Base-by-base conservation (phyloP, 2,329 filamentous ascomycete species). In the Pseudocercospora cruenta region DNA sequence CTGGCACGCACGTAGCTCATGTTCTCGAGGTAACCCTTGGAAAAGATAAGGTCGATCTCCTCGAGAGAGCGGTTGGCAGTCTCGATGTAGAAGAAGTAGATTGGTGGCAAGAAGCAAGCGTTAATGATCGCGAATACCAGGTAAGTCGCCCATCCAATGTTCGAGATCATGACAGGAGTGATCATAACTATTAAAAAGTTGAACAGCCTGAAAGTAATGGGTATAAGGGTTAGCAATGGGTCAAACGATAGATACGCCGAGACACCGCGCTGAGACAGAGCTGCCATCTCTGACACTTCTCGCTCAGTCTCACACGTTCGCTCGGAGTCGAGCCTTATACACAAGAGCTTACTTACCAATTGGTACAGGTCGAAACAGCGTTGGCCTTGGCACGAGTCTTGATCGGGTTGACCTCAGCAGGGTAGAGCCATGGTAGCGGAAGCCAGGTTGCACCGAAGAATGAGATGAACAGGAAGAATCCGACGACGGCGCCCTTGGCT, bases 381-480 rank as follows among this genome's bases (percentile, higher is more conserved):
- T 85, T 85, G 47, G 83, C 84, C 77, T 85, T 85, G 53, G 83
- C 82, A 57, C 84, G 80, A 2, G 83, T 86, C 75, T 83, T 83
- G 72, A 85, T 59, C 24, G 68, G 64, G 54, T 69, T 85, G 71
- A 85, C 58, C 69, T 77, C 73, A 31, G 75, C 74, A 21, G 73
- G 72, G 62, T 75, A 76, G 24, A 76, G 51, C 74, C 74, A 76
- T 4, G 74, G 74, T 58, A 76, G 67, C 3, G 74, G 73, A 3
- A 76, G 63, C 73, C 73, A 75, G 7, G 84, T 88, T 0, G 88
- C 88, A 47, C 88, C 89, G 68, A 91, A 91, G 66, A 87, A 88
- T 2, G 87, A 87, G 71, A 91, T 91, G 78, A 90, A 91, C 1
- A 87, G 84, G 78, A 91, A 91, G 9, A 91, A 67, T 64, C 88